Evolutionary conservation across 1,284 basidiomycete genomes (phyloP).

Genomic region (Fomitopsis pinicola): DNA sequence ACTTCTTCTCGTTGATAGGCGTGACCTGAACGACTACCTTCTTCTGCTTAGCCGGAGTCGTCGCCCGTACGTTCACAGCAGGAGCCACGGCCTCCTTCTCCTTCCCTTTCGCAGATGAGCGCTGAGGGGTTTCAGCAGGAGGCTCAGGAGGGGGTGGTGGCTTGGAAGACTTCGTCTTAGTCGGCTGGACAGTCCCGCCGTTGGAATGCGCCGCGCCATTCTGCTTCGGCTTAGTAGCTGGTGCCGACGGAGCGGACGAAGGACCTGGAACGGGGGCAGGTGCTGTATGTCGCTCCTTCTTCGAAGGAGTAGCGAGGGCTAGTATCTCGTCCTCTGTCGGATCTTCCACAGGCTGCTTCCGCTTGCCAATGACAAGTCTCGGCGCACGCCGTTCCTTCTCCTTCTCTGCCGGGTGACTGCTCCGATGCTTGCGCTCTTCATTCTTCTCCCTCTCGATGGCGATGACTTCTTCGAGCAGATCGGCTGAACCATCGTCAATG

Average conservation of each 20-base stretch:
- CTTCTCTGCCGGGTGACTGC: constrained; percentile 16
- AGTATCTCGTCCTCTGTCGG: constrained; percentile 50
- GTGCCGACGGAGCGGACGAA: constrained; percentile 12
- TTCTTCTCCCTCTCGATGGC: constrained; percentile 71
- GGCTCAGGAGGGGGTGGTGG: constrained; percentile 16
- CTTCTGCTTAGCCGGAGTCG: constrained; percentile 40
- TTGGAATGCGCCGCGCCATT: constrained; percentile 13
- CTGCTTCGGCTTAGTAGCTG: constrained; percentile 2
- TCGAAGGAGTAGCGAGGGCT: constrained; percentile 54
- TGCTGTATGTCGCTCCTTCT: constrained; percentile 46
- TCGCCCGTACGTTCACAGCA: constrained; percentile 10
- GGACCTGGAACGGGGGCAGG: constrained; percentile 23
- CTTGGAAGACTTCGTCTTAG: constrained; percentile 34
- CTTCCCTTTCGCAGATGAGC: constrained; percentile 52
- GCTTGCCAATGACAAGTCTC: constrained; percentile 38
- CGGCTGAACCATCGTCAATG: constrained; percentile 72
- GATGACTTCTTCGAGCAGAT: constrained; percentile 75
- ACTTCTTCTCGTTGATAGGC: constrained; percentile 76
- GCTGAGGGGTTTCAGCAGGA: constrained; percentile 22
- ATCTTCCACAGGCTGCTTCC: constrained; percentile 46
- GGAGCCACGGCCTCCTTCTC: constrained; percentile 44
- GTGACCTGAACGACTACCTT: constrained; percentile 37
- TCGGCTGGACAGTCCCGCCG: constrained; percentile 13
- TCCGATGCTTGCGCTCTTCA: constrained; percentile 30
- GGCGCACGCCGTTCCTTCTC: constrained; percentile 29